Percentiles rank a stretch among this genome's conserved stretches.
Conservation (phyloP, 148 eudicot species). For the Cornus suecica region DNA sequence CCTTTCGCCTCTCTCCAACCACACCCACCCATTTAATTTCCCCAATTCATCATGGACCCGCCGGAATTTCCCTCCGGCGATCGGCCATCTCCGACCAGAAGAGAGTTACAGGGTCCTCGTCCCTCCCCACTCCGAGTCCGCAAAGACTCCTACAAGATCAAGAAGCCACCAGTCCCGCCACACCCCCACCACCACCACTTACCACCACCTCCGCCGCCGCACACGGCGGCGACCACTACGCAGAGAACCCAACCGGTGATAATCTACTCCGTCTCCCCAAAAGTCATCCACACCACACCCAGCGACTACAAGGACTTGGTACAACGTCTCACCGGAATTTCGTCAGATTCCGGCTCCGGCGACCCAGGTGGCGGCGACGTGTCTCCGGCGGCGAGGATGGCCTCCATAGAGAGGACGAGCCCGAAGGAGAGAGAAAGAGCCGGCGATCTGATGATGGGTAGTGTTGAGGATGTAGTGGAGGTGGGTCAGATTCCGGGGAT, state of each 20-base stretch:
- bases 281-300: conserved; percentile 53
- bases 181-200: conserved; percentile 7
- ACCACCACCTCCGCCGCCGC: conserved; percentile 16
- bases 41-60: conserved; percentile 9
- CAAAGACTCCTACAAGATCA: conserved; percentile 64
- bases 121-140: conserved; percentile 60
- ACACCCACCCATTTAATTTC: conserved; percentile 1
- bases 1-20: neutral
- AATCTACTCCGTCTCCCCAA: conserved; percentile 76
- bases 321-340: conserved; percentile 64
- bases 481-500: conserved; percentile 54
- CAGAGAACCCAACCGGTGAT: conserved; percentile 51
- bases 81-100: conserved; percentile 32
- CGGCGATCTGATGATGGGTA: conserved; percentile 23
- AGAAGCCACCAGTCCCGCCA: conserved; percentile 52
- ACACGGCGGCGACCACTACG: neutral
- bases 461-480: conserved; percentile 23
- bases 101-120: conserved; percentile 66
- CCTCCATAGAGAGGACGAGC: conserved; percentile 56
- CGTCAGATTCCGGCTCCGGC: conserved; percentile 12
- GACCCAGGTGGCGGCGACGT: conserved; percentile 25
- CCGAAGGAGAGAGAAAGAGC: conserved; percentile 35
- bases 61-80: conserved; percentile 27
- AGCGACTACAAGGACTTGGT: conserved; percentile 62
- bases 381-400: conserved; percentile 75